These are phyloP conservation scores for Naganishia kalamii DNA, from an alignment of 768 basidiomycete species.

Conservation along the genomic window DNA sequence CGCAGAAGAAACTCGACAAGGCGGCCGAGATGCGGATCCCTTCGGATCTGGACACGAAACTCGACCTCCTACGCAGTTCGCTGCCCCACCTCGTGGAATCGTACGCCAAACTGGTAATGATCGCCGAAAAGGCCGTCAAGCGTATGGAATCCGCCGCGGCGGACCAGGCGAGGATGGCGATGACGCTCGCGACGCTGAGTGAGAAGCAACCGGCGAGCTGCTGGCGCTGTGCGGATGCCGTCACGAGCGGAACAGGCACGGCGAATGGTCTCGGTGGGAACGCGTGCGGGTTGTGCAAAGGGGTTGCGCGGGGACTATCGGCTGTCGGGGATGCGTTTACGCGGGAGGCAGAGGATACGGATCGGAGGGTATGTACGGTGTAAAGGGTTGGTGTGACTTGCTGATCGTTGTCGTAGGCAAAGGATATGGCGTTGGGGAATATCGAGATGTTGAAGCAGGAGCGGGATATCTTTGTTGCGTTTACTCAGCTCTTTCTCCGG, in stretches of 20 bases:
- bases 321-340: constrained; percentile 47
- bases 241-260: no score
- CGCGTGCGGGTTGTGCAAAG: constrained; percentile 70
- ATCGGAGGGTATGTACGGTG: constrained; percentile 32
- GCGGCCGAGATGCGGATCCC: constrained; percentile 86
- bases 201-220: constrained; percentile 54
- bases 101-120: constrained; percentile 82
- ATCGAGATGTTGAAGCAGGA: constrained; percentile 56
- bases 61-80: constrained; percentile 66
- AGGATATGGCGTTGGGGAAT: constrained; percentile 28
- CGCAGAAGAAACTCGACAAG: constrained; percentile 42
- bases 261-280: constrained; percentile 45
- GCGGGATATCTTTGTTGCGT: constrained; percentile 78
- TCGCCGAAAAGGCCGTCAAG: constrained; percentile 80
- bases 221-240: constrained; percentile 57
- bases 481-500: constrained; percentile 76
- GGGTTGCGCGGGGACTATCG: constrained; percentile 65
- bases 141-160: constrained; percentile 88
- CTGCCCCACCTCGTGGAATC: constrained; percentile 74
- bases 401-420: not conserved
- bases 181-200: constrained; percentile 61
- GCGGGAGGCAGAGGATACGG: constrained; percentile 31
- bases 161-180: constrained; percentile 73
- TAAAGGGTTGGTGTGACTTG: not conserved
- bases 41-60: constrained; percentile 82